Evolutionary conservation across 495 filamentous ascomycete species (phyloP).

Genomic region (Penicillium daleae): DNA sequence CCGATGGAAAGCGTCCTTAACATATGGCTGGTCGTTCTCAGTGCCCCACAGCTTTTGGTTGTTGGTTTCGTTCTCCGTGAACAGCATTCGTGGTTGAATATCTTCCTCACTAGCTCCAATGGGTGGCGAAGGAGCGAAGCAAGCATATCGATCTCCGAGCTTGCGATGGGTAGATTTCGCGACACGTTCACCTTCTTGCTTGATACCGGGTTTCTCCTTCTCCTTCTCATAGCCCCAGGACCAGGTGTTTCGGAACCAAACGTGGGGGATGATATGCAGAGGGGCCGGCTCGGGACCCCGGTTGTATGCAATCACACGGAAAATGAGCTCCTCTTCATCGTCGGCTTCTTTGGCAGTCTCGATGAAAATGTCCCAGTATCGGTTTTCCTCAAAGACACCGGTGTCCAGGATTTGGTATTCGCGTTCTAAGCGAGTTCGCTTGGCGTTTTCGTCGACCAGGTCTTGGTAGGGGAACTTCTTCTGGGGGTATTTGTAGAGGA

Average conservation of each 20-base stretch:
- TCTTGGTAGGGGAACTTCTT: constrained; percentile 88
- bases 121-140: constrained; percentile 88
- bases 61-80: constrained; percentile 96
- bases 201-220: constrained; percentile 76
- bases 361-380: constrained; percentile 97
- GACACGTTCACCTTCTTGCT: constrained; percentile 61
- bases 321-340: constrained; percentile 86
- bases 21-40: constrained; percentile 78
- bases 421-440: constrained; percentile 69
- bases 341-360: constrained; percentile 93
- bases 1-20: constrained; percentile 94
- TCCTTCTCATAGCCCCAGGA: constrained; percentile 78
- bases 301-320: constrained; percentile 96
- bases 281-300: constrained; percentile 87
- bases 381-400: constrained; percentile 85
- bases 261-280: constrained; percentile 89
- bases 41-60: constrained; percentile 73
- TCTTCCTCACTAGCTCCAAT: constrained; percentile 76
- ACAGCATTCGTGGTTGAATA: constrained; percentile 79
- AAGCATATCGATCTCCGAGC: constrained; percentile 80
- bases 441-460: constrained; percentile 79
- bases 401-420: constrained; percentile 95
- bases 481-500: constrained; percentile 96
- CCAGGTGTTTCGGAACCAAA: constrained; percentile 98
- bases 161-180: constrained; percentile 75